phyloP scores from a whole-genome alignment of 257 asterid species.

The Nicotiana knightiana region DNA sequence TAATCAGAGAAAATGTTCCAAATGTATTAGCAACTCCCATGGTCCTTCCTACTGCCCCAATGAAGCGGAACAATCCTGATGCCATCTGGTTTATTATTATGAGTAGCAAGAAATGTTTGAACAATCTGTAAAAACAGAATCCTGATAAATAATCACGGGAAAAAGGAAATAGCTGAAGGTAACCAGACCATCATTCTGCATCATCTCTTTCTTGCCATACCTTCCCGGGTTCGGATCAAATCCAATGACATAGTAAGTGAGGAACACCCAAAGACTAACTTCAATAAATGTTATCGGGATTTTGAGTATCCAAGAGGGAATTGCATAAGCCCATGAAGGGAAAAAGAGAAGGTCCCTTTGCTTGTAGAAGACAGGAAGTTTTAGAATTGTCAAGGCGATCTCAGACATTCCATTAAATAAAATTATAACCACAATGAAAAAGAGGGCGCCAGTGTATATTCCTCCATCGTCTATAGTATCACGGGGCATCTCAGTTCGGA shows the following conservation, averaged over 20 bases:
- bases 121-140: slow-evolving; percentile 25
- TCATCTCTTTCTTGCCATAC: slow-evolving; percentile 15
- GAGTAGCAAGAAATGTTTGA: slow-evolving; percentile 51
- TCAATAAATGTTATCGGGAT: slow-evolving; percentile 48
- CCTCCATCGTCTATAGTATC: slow-evolving; percentile 36
- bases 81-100: slow-evolving; percentile 38
- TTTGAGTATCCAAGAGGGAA: slow-evolving; percentile 59
- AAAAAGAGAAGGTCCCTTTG: slow-evolving; percentile 54
- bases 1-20: slow-evolving; percentile 48
- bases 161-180: neutral
- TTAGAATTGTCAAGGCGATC: slow-evolving; percentile 46
- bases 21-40: slow-evolving; percentile 57
- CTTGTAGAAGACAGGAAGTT: slow-evolving; percentile 64
- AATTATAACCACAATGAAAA: slow-evolving; percentile 30
- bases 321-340: slow-evolving; percentile 59
- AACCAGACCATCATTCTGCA: neutral
- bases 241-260: slow-evolving; percentile 60
- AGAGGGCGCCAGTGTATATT: slow-evolving; percentile 45
- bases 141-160: neutral
- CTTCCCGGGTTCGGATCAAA: slow-evolving; percentile 64
- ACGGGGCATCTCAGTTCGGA: slow-evolving; percentile 48
- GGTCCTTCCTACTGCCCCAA: slow-evolving; percentile 58
- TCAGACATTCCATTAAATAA: slow-evolving; percentile 62
- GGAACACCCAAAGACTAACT: slow-evolving; percentile 44
- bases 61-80: slow-evolving; percentile 45